phyloP scores from a whole-genome alignment of 2,329 filamentous ascomycete species.

The Apiospora aurea region DNA sequence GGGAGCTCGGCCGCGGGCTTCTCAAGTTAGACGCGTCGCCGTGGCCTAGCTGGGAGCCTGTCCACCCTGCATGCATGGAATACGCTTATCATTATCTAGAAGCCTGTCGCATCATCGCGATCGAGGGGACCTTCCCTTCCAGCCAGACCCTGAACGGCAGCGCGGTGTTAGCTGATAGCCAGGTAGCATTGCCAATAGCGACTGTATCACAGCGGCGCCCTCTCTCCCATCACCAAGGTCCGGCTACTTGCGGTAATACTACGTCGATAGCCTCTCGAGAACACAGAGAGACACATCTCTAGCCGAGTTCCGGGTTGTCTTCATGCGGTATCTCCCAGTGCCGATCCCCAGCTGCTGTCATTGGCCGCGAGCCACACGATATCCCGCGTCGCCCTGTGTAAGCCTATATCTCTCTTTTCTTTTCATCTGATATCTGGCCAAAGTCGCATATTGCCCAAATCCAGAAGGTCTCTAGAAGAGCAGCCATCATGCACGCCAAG shows the following conservation, averaged over 20 bases:
- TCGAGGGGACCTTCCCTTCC: slow-evolving; percentile 2
- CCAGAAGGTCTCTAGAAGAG: slow-evolving; percentile 14
- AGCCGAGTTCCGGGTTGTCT: neutral
- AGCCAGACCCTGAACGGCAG: neutral
- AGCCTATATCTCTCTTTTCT: neutral
- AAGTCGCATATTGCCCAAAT: slow-evolving; percentile 15
- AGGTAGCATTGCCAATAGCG: slow-evolving; percentile 1
- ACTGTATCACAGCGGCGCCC: neutral
- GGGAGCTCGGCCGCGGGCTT: neutral
- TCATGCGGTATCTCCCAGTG: neutral
- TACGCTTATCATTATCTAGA: neutral
- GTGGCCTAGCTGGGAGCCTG: too few relatives aligned
- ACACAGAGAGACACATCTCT: neutral
- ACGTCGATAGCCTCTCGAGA: neutral
- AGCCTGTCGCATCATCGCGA: neutral
- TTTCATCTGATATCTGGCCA: slow-evolving; percentile 5
- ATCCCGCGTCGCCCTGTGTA: neutral
- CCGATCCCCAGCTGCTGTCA: neutral
- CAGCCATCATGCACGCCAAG: slow-evolving; percentile 17
- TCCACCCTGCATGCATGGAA: neutral
- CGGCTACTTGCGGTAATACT: slow-evolving; percentile 2
- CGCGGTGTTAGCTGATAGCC: neutral
- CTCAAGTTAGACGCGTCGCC: neutral
- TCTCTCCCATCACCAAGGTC: neutral
- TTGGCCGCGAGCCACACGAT: neutral